Evolutionary conservation across 495 filamentous ascomycete genomes (phyloP), one percentile per base, ranked within the genome.

Genomic region (Daldinia caldariorum): DNA sequence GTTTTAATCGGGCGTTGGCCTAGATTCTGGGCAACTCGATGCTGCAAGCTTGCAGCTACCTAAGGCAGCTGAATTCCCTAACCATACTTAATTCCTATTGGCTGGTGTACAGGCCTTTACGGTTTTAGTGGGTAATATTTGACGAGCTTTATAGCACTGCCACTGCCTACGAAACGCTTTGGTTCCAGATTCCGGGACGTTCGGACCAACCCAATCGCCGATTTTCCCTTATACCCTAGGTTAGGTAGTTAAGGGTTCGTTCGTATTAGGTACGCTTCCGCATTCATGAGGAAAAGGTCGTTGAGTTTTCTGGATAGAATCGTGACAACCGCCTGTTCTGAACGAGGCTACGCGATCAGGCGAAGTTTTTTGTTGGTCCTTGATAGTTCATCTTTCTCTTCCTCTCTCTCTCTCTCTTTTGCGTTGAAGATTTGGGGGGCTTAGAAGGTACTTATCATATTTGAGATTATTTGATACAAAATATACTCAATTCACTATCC

Each of bases 101-200:
- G 54, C 12, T 6, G 9, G 9, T 18, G 10, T 9, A 3, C 9
- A 14, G 0, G 18, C 54, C 34, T 26, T 26, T 20, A 35, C 9
- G 29, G 5, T 37, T 8, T 2, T 14, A 3, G 37, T 29, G 39
- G 20, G 56, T n/a, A 58, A 31, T 43, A 29, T 13, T 47, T 29
- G 12, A 32, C 57, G 57, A 34, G 49, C 49, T 37, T 47, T 13
- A 34, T 4, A 60, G 29, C 58, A 60, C 41, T 32, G 58, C 58
- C 58, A 60, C 58, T 20, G 57, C 41, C 41, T 49, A 37, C 20
- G 9, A 22, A 47, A 35, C 34, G 34, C 1, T 3, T 26, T 26
- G 26, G 3, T 26, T 26, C 26, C 26, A 35, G 34, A 22, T 47
- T 47, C 43, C 43, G 43, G 43, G 43, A 47, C 43, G 16, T 47